Evolutionary conservation across 352 stramenopile species (phyloP), one percentile per base, ranked within the genome.

Genomic region (Thalassiosira mediterranea): DNA sequence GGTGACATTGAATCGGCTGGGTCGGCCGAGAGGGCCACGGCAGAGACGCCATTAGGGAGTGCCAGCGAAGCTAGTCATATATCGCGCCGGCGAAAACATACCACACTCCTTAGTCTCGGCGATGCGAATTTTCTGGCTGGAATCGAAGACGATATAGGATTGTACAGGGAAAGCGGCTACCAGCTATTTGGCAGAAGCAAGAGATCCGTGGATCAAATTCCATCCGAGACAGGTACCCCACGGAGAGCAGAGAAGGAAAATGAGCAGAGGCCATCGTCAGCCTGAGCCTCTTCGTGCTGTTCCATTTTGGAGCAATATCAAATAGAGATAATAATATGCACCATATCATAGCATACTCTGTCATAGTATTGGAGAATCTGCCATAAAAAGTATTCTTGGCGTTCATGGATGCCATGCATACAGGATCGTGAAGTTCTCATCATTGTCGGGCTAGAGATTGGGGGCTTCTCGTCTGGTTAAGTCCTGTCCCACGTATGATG

Each of bases 101-200:
- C 19, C 13, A 64, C 23, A 17, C 57, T 74, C 17, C 34, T 62
- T n/a, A 75, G 56, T 49, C 54, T 75, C 17, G 72, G 72, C 8
- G 63, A 81, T 58, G 51, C 19, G 34, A 81, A 49, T 11, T 51
- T 81, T 3, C 34, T 81, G 21, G 28, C 42, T 8, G 49, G 56
- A 4, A 23, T 81, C 15, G 57, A 74, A 0, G 40, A 54, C 29
- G 59, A 54, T 4, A 19, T 65, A 4, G 60, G 60, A 53, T 29
- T 51, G 19, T 28, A 58, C 17, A 74, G 72, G 46, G 61, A 81
- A 17, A 81, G 72, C 66, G 63, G 52, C 21, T 81, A 81, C 11
- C 54, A 68, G 46, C 19, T 75, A 21, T 54, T 10, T 53, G 57
- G 32, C 34, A 26, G 44, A 28, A 53, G 15, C 44, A 53, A 17